These are phyloP conservation scores for Baorangia bicolor DNA, from an alignment of 768 basidiomycete genomes.

Conservation along the genomic window DNA sequence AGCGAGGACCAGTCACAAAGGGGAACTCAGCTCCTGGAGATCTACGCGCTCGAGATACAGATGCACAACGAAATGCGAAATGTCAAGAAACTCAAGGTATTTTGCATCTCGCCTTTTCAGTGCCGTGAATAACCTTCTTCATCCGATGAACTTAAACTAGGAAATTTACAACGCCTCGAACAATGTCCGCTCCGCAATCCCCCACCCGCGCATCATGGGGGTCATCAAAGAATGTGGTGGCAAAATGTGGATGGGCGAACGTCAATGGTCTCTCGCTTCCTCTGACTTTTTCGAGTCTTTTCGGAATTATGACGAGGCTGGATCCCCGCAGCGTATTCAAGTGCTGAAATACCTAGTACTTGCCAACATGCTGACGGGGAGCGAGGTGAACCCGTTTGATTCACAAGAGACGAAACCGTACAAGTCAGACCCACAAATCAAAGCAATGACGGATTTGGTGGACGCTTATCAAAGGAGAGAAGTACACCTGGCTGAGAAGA, in stretches of 20 bases:
- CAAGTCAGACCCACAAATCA: slow-evolving; percentile 94
- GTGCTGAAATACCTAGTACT: slow-evolving; percentile 98
- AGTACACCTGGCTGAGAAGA: slow-evolving; percentile 96
- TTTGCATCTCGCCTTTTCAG: not conserved
- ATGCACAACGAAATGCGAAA: slow-evolving; percentile 99
- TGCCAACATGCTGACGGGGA: slow-evolving; percentile 97
- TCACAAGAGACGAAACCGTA: slow-evolving; percentile 99
- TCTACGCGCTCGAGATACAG: slow-evolving; percentile 97
- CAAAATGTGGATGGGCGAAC: slow-evolving; percentile 99
- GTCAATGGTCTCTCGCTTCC: slow-evolving; percentile 97
- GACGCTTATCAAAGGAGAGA: slow-evolving; percentile 96
- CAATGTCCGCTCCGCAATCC: slow-evolving; percentile 91
- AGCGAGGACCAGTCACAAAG: slow-evolving; percentile 87
- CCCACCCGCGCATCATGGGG: slow-evolving; percentile 97
- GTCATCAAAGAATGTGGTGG: slow-evolving; percentile 99
- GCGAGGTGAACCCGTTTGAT: slow-evolving; percentile 98
- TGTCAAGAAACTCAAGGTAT: slow-evolving; percentile 91
- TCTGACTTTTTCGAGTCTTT: slow-evolving; percentile 99
- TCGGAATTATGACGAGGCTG: slow-evolving; percentile 97
- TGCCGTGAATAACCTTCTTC: not conserved
- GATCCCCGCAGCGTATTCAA: slow-evolving; percentile 94
- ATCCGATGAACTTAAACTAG: slow-evolving; percentile 40
- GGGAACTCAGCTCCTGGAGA: slow-evolving; percentile 92
- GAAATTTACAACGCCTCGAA: slow-evolving; percentile 97
- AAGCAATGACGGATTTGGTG: slow-evolving; percentile 96